A percentile compares a stretch with the other conserved stretches of the same genome.
These are phyloP conservation scores for Fusarium napiforme DNA, from an alignment of 2,329 filamentous ascomycete species.

Conservation along the genomic window DNA sequence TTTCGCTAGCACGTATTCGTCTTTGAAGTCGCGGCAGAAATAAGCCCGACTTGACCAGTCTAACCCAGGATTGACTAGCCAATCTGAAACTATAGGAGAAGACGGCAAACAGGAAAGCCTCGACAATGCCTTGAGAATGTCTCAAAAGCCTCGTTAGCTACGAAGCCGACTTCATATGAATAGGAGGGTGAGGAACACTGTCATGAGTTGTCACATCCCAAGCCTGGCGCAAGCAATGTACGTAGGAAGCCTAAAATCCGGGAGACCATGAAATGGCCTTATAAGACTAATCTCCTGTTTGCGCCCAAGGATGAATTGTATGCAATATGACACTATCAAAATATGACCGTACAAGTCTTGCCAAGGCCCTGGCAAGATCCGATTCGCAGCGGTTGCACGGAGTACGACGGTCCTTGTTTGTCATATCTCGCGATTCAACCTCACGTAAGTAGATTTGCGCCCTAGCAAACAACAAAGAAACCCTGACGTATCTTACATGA, in stretches of 20 bases:
- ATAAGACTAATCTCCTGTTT: neutral
- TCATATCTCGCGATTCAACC: neutral
- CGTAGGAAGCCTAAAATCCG: neutral
- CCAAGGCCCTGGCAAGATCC: neutral
- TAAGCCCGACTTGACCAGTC: neutral
- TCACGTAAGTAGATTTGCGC: slow-evolving; percentile 3
- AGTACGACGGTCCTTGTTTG: neutral
- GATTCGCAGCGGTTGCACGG: neutral
- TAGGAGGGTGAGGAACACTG: neutral
- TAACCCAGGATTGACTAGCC: neutral
- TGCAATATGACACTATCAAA: neutral
- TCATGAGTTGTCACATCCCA: neutral
- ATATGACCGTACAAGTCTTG: neutral
- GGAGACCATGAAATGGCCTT: neutral
- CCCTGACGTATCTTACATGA: neutral
- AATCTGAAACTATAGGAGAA: neutral
- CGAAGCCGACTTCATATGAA: neutral
- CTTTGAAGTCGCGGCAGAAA: neutral
- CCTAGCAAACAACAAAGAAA: neutral
- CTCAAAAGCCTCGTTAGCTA: neutral
- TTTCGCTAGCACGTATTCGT: neutral
- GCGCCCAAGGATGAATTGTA: neutral
- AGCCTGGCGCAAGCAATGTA: neutral
- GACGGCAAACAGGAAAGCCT: neutral
- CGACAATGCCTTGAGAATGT: neutral